Evolutionary conservation across 1,284 basidiomycete genomes (phyloP), one percentile per base, ranked within the genome.

Genomic region (Pholiota adiposa): DNA sequence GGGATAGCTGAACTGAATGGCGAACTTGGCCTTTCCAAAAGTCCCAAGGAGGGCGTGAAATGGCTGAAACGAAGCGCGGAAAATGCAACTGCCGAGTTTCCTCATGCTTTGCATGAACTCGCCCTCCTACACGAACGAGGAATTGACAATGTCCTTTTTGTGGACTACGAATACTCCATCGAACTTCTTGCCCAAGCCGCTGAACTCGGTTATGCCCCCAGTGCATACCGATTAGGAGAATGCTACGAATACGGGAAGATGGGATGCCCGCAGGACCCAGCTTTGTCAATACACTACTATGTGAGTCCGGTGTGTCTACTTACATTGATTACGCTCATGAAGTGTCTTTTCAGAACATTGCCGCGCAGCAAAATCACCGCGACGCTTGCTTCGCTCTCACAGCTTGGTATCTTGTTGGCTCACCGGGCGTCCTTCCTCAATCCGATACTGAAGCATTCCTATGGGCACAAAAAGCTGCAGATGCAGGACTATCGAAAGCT

Each of bases 161-260:
- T 97, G 66, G 97, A 99, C 74, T 87, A 89, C 65, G 97, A 98
- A 70, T 99, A 99, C 72, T 90, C 96, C 0, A 90, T 93, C 9
- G 97, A 99, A 76, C 83, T 99, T 12, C 80, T 99, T 40, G 97
- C 97, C 0, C 93, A 97, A 73, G 97, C 96, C 19, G 89, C 93
- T 0, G 97, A 99, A 76, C 83, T 99, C 51, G 96, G 96, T 11
- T 98, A 98, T 75, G 95, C 97, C 6, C 95, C 97, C 2, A 95
- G 92, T 69, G 97, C 97, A 46, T 96, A 97, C 79, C 90, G 96
- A 67, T 79, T 99, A 58, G 97, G 97, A 46, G 97, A 99, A 77
- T 98, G 97, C 76, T 99, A 99, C 76, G 97, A 99, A 79, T 99
- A 98, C 76, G 97, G 97, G 41, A 96, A 96, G 81, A 93, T 98